Percentiles rank a stretch among this genome's conserved stretches.
phyloP scores from a whole-genome alignment of 176 grass and related monocot species.

The Zizania latifolia region DNA sequence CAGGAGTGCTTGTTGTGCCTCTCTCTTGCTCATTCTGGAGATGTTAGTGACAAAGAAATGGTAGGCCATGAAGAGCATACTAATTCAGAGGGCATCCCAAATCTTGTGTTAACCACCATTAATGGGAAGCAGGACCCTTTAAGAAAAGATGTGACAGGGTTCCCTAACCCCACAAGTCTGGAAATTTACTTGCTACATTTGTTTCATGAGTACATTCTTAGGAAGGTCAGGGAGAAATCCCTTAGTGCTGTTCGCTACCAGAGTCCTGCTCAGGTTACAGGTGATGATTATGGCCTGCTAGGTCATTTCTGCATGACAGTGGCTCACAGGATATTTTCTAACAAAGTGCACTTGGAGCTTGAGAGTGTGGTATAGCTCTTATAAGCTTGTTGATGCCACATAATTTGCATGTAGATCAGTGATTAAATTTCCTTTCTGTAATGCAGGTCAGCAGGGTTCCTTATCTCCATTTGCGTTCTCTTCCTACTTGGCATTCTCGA shows the following conservation, averaged over 20 bases:
- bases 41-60: slow-evolving; percentile 33
- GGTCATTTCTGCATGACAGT: slow-evolving; percentile 84
- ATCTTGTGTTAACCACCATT: slow-evolving; percentile 35
- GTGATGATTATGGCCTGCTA: slow-evolving; percentile 38
- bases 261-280: slow-evolving; percentile 28
- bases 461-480: slow-evolving; percentile 64
- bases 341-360: slow-evolving; percentile 68
- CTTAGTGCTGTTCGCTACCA: slow-evolving; percentile 17
- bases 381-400: background rate
- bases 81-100: slow-evolving; percentile 28
- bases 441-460: slow-evolving; percentile 81
- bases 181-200: slow-evolving; percentile 76
- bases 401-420: background rate
- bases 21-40: slow-evolving; percentile 48
- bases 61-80: slow-evolving; percentile 18
- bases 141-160: slow-evolving; percentile 25
- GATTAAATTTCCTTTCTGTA: slow-evolving; percentile 23
- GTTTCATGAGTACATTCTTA: slow-evolving; percentile 66
- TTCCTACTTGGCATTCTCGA: slow-evolving; percentile 89
- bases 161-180: slow-evolving; percentile 57
- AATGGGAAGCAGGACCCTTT: slow-evolving; percentile 40
- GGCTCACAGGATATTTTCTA: slow-evolving; percentile 85
- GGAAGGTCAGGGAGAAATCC: slow-evolving; percentile 49
- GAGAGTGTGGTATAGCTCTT: slow-evolving; percentile 64
- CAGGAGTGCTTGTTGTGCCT: slow-evolving; percentile 76